Conservation (phyloP, 257 asterid species). For the Forsythia viridissima region DNA sequence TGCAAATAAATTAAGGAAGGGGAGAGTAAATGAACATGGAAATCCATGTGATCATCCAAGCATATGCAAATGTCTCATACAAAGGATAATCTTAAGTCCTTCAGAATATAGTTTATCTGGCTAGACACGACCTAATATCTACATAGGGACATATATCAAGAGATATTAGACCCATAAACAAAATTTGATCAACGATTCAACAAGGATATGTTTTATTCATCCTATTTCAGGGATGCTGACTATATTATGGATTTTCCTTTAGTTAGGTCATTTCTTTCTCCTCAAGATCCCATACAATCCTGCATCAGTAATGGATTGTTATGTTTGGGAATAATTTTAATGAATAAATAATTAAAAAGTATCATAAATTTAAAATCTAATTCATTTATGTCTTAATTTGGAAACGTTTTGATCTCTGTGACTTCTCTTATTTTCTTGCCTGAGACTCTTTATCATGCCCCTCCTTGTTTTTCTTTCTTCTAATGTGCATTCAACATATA, state of each 20-base stretch:
- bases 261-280: not conserved
- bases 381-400: not conserved
- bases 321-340: too few species aligned
- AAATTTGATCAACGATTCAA: too few species aligned
- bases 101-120: not conserved
- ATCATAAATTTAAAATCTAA: not conserved
- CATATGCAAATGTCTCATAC: not conserved
- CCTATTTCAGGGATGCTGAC: not conserved
- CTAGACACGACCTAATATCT: not conserved
- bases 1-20: not conserved
- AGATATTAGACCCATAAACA: too few species aligned
- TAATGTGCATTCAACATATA: not conserved
- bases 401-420: not conserved
- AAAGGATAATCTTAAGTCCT: not conserved
- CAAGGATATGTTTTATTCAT: not conserved
- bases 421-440: not conserved
- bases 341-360: not conserved
- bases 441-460: conserved; percentile 4
- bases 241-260: not conserved
- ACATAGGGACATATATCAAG: not conserved
- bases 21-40: not conserved
- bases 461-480: not conserved
- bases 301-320: not conserved
- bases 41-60: not conserved
- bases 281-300: not conserved